Conservation (phyloP, 176 grass and related monocot species). For the Oryza meridionalis region DNA sequence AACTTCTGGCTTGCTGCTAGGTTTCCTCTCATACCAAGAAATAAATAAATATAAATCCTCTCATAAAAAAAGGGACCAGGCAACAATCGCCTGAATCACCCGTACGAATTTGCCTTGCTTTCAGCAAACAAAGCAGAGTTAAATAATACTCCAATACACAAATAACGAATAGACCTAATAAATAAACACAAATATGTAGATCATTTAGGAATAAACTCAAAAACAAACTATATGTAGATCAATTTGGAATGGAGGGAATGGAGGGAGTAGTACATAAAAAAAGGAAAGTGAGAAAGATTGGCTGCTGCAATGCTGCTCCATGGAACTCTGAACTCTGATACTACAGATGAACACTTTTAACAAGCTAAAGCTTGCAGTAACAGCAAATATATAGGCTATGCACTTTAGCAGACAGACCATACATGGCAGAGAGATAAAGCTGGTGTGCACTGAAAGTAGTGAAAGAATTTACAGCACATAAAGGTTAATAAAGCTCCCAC, state of each 20-base stretch:
- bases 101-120: constrained; percentile 20
- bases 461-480: not conserved
- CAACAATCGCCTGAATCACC: not conserved
- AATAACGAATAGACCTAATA: no score
- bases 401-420: constrained; percentile 47
- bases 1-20: not conserved
- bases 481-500: not conserved
- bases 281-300: not conserved
- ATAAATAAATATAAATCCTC: no score
- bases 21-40: not conserved
- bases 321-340: constrained; percentile 6
- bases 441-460: constrained; percentile 12
- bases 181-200: no score
- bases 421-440: constrained; percentile 36
- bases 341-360: constrained; percentile 19
- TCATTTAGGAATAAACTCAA: no score
- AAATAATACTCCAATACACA: no score
- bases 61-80: not conserved
- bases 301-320: constrained; percentile 19
- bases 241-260: no score
- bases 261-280: no score
- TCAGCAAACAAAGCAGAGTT: constrained; percentile 11
- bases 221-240: no score
- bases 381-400: not conserved
- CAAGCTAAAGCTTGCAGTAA: not conserved